Evolutionary conservation across 257 asterid species (phyloP).

Genomic region (Fraxinus quadrangulata): DNA sequence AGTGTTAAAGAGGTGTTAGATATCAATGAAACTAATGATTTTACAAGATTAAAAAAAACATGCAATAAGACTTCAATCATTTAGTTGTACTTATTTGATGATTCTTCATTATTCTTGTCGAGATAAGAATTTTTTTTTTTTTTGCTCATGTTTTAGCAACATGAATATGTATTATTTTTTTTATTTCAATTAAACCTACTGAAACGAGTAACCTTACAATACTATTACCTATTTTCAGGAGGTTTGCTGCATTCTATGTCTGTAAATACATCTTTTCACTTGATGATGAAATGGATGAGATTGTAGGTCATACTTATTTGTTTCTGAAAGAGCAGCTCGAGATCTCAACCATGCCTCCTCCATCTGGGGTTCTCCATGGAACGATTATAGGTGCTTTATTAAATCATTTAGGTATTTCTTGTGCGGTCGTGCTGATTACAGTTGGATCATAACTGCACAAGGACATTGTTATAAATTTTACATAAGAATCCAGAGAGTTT

Average conservation of each 20-base stretch:
- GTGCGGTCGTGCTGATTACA: not conserved
- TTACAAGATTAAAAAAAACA: not conserved
- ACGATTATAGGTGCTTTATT: conserved; percentile 63
- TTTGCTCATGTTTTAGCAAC: not conserved
- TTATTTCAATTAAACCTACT: not conserved
- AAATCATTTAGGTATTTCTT: conserved; percentile 19
- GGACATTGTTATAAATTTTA: not conserved
- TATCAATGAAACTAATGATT: conserved; percentile 3
- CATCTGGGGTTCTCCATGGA: conserved; percentile 76
- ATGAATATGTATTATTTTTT: conserved; percentile 6
- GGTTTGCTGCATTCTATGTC: conserved; percentile 58
- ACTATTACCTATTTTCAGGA: conserved; percentile 46
- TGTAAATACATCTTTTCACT: conserved; percentile 50
- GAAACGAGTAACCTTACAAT: conserved; percentile 15
- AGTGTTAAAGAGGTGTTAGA: not conserved
- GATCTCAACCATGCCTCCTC: conserved; percentile 60
- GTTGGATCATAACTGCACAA: conserved; percentile 12
- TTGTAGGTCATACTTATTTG: conserved; percentile 70
- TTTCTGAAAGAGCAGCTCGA: conserved; percentile 78
- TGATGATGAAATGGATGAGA: conserved; percentile 63
- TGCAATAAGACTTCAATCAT: conserved; percentile 20
- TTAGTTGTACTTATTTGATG: not conserved
- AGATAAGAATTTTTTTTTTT: not conserved
- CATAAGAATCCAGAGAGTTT: not conserved
- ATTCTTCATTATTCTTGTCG: not conserved